phyloP scores from a whole-genome alignment of 257 asterid genomes.

The Solanum commersonii region DNA sequence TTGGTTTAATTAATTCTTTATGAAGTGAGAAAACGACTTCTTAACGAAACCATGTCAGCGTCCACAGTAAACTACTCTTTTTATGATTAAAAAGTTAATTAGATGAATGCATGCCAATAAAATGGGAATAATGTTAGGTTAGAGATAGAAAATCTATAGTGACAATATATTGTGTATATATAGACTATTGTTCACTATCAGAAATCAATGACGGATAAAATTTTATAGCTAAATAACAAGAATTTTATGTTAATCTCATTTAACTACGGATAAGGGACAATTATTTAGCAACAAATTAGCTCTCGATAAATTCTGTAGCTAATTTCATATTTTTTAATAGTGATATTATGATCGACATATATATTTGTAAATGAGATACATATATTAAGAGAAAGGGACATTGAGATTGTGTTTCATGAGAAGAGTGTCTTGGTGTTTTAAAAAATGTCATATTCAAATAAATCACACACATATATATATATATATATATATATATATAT shows the following conservation, averaged over 20 bases:
- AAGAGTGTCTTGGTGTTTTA: conserved; percentile 5
- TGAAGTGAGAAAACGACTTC: background rate
- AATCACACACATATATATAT: background rate
- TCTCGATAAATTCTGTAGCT: background rate
- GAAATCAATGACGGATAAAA: too few relatives aligned
- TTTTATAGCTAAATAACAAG: too few relatives aligned
- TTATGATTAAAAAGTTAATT: background rate
- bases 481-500: too few relatives aligned
- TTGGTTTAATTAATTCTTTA: background rate
- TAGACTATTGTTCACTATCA: too few relatives aligned
- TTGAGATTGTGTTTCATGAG: background rate
- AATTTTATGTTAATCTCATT: too few relatives aligned
- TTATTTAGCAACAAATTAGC: too few relatives aligned
- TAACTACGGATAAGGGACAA: too few relatives aligned
- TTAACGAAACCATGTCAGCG: background rate
- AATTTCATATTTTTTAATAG: background rate
- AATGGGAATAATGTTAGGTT: background rate
- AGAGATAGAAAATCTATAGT: background rate
- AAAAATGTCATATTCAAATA: conserved; percentile 32
- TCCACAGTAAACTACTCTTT: background rate
- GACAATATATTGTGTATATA: background rate
- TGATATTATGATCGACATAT: background rate
- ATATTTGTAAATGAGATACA: conserved; percentile 5
- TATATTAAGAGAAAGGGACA: conserved; percentile 20
- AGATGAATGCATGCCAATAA: background rate